Evolutionary conservation across 257 asterid genomes (phyloP).

Genomic region (Verbascum thapsus): DNA sequence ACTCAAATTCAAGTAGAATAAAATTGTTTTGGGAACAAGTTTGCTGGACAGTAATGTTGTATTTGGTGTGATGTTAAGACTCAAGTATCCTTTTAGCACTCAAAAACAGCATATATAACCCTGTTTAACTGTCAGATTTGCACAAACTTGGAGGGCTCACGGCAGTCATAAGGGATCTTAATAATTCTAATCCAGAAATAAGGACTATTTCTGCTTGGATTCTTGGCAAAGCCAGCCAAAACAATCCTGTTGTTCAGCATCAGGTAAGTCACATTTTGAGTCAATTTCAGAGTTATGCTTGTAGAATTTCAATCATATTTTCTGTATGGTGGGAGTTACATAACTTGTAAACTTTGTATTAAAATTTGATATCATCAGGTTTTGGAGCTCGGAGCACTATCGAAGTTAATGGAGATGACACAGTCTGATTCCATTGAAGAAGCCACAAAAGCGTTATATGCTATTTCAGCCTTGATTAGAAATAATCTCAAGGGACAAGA

Average conservation of each 20-base stretch:
- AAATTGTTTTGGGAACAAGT: not conserved
- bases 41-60: not conserved
- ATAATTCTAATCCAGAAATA: conserved; percentile 51
- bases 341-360: conserved; percentile 26
- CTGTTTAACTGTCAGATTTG: conserved; percentile 52
- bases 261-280: conserved; percentile 51
- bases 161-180: conserved; percentile 54
- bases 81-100: conserved; percentile 5
- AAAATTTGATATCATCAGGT: conserved; percentile 48
- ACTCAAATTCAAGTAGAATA: not conserved
- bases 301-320: not conserved
- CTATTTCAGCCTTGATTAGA: conserved; percentile 82
- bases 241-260: conserved; percentile 72
- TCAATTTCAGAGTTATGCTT: conserved; percentile 15
- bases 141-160: conserved; percentile 76
- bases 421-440: conserved; percentile 58
- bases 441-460: conserved; percentile 76
- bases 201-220: conserved; percentile 77
- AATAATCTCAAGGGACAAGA: conserved; percentile 62
- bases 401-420: conserved; percentile 64
- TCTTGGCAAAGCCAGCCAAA: conserved; percentile 91
- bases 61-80: conserved; percentile 2
- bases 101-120: not conserved
- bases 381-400: conserved; percentile 67
- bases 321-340: not conserved